Evolutionary conservation across 1,284 basidiomycete species (phyloP).

Genomic region (Phellopilus nigrolimitatus): DNA sequence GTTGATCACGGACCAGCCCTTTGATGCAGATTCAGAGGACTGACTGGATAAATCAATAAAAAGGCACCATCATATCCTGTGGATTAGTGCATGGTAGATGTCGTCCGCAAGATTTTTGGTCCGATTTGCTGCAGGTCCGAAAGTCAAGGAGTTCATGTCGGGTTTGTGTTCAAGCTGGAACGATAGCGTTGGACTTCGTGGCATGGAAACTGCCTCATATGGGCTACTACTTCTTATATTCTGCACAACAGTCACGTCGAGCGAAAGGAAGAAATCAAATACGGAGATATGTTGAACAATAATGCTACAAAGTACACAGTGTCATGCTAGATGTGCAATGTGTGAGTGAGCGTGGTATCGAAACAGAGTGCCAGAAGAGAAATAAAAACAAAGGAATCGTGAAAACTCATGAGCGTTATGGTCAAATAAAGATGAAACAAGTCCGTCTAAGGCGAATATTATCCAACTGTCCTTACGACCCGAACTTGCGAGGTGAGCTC

Average conservation of each 20-base stretch:
- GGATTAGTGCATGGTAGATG: too few relatives aligned
- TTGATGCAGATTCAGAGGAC: too few relatives aligned
- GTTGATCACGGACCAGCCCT: too few relatives aligned
- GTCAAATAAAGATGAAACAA: neutral
- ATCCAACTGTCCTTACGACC: constrained; percentile 21
- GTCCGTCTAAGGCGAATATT: neutral
- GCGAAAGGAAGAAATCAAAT: neutral
- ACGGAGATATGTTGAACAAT: neutral
- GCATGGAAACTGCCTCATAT: neutral
- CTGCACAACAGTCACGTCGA: neutral
- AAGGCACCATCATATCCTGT: too few relatives aligned
- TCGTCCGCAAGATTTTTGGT: too few relatives aligned
- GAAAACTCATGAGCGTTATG: constrained; percentile 9
- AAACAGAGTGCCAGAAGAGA: neutral
- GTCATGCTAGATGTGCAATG: constrained; percentile 1
- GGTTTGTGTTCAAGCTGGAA: too few relatives aligned
- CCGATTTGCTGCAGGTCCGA: too few relatives aligned
- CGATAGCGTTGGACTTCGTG: too few relatives aligned
- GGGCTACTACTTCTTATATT: neutral
- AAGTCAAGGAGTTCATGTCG: too few relatives aligned
- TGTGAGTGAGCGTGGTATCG: constrained; percentile 4
- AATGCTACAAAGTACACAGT: constrained; percentile 8
- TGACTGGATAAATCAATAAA: too few relatives aligned
- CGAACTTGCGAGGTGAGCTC: constrained; percentile 32
- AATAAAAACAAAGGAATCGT: neutral